Conservation (phyloP, 306 rosid genomes). For the Coriaria nepalensis region DNA sequence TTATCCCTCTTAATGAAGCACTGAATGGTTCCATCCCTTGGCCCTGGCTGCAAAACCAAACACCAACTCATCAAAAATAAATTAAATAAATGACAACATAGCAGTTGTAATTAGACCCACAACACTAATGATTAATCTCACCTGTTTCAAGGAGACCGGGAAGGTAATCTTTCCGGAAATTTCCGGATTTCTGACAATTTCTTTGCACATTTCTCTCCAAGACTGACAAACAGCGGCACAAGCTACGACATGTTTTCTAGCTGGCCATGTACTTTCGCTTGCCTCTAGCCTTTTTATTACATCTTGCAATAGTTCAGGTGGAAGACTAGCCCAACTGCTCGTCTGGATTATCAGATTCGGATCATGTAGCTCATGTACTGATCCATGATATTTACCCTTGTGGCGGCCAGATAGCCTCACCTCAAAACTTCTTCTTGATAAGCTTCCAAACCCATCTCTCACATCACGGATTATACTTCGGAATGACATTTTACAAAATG, state of each 20-base stretch:
- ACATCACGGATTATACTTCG: slow-evolving; percentile 87
- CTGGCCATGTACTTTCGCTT: slow-evolving; percentile 76
- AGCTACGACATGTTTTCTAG: slow-evolving; percentile 73
- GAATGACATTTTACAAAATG: slow-evolving; percentile 52
- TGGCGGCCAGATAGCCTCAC: slow-evolving; percentile 51
- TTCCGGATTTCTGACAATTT: slow-evolving; percentile 63
- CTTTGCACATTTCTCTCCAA: slow-evolving; percentile 88
- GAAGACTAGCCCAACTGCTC: slow-evolving; percentile 76
- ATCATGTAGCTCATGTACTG: slow-evolving; percentile 57
- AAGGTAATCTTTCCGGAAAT: slow-evolving; percentile 74
- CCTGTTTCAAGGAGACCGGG: slow-evolving; percentile 85
- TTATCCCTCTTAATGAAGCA: slow-evolving; percentile 84
- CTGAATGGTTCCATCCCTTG: slow-evolving; percentile 60
- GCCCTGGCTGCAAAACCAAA: slow-evolving; percentile 59
- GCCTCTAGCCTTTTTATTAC: slow-evolving; percentile 73
- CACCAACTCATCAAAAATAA: background rate
- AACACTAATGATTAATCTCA: slow-evolving; percentile 6
- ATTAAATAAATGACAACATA: slow-evolving; percentile 5
- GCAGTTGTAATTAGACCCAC: background rate
- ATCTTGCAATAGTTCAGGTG: slow-evolving; percentile 63
- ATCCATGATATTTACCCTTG: slow-evolving; percentile 74
- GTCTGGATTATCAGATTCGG: slow-evolving; percentile 52
- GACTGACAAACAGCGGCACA: slow-evolving; percentile 80
- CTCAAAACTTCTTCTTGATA: slow-evolving; percentile 75
- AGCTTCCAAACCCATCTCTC: slow-evolving; percentile 79